phyloP scores from a whole-genome alignment of 768 basidiomycete species.

The Leccinum uliginosum region DNA sequence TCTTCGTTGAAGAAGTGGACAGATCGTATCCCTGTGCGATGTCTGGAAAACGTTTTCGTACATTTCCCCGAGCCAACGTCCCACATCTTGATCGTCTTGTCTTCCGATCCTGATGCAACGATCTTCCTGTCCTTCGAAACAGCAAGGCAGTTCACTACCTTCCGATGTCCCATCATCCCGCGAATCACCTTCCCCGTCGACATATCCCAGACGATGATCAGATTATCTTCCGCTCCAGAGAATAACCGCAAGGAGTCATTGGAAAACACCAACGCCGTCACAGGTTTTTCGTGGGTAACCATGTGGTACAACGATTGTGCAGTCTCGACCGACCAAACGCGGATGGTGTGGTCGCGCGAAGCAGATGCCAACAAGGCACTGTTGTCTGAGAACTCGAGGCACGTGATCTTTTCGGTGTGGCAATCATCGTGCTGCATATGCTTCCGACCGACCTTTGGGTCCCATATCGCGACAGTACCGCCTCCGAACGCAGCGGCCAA shows the following conservation, averaged over 20 bases:
- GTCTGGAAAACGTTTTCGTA: slow-evolving; percentile 9
- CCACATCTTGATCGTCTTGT: slow-evolving; percentile 25
- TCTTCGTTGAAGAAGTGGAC: slow-evolving; percentile 13
- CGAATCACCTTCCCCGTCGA: slow-evolving; percentile 10
- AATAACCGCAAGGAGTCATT: slow-evolving; percentile 13
- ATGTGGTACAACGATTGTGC: slow-evolving; percentile 12
- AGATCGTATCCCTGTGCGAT: slow-evolving; percentile 10
- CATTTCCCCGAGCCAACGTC: slow-evolving; percentile 15
- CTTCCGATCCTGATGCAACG: slow-evolving; percentile 22
- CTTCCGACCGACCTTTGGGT: slow-evolving; percentile 17
- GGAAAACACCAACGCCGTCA: slow-evolving; percentile 21
- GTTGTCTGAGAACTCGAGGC: slow-evolving; percentile 19
- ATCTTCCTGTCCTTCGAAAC: slow-evolving; percentile 17
- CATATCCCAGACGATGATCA: slow-evolving; percentile 23
- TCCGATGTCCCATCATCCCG: slow-evolving; percentile 20
- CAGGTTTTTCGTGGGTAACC: slow-evolving; percentile 13
- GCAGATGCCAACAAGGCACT: slow-evolving; percentile 16
- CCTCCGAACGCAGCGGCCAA: slow-evolving; percentile 17
- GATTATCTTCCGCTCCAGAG: slow-evolving; percentile 24
- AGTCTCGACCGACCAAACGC: slow-evolving; percentile 22
- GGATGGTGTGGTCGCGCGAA: slow-evolving; percentile 13
- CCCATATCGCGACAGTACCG: slow-evolving; percentile 17
- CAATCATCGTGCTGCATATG: slow-evolving; percentile 13
- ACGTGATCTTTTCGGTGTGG: slow-evolving; percentile 12
- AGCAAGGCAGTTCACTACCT: slow-evolving; percentile 12